Conservation (phyloP, 306 rosid genomes). For the Ormosia emarginata region DNA sequence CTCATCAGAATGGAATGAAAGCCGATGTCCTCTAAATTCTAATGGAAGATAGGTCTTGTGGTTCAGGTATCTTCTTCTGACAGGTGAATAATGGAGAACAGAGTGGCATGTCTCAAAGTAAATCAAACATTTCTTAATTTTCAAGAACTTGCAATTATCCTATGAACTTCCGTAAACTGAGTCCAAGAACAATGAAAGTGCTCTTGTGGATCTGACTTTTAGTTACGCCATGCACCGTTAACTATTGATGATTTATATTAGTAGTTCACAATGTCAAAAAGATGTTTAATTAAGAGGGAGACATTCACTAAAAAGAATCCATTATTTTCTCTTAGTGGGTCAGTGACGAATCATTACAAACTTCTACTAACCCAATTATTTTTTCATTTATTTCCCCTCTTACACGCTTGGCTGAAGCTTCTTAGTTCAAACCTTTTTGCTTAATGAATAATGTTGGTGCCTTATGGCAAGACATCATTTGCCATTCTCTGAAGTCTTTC, state of each 20-base stretch:
- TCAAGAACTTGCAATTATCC: neutral
- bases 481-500: conserved; percentile 3
- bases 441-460: conserved; percentile 11
- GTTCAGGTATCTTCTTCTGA: neutral
- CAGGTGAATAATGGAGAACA: conserved; percentile 5
- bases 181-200: conserved; percentile 11
- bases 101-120: conserved; percentile 1
- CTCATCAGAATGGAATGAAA: neutral
- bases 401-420: conserved; percentile 12
- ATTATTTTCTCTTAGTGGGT: conserved; percentile 5
- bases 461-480: conserved; percentile 22
- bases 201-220: neutral
- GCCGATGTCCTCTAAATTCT: neutral
- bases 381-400: neutral
- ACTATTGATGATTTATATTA: neutral
- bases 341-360: conserved; percentile 26
- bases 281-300: conserved; percentile 19
- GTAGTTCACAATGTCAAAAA: conserved; percentile 20
- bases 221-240: neutral
- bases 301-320: conserved; percentile 15
- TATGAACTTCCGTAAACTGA: neutral
- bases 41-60: conserved; percentile 7
- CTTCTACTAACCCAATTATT: neutral
- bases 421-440: neutral
- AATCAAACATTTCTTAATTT: conserved; percentile 1